Evolutionary conservation across 1,284 basidiomycete genomes (phyloP), one percentile per base, ranked within the genome.

Genomic region (Apiotrichum gamsii): DNA sequence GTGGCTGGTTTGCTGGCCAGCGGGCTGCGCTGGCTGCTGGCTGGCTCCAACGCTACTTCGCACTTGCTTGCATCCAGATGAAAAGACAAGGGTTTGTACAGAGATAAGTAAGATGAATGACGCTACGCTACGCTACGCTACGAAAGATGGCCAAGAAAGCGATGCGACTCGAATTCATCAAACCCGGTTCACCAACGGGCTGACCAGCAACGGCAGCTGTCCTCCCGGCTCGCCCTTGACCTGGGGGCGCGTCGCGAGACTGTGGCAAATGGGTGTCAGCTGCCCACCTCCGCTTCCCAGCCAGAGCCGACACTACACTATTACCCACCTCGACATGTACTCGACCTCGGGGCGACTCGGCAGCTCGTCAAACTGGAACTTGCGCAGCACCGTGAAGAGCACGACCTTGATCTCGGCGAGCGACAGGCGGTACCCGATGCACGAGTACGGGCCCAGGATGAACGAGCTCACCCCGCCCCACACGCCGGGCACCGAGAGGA

Each of bases 381-480:
- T 69, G 8, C 78, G 73, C 3, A 81, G 54, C 4, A 81, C 71
- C 0, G 74, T 73, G 56, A 79, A 81, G 4, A 81, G 51, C 5
- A 81, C 61, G 0, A 75, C 77, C 58, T 82, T 82, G 67, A 75
- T 78, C 58, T 85, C 81, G 31, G 75, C 73, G 37, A 85, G 57
- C 4, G 82, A 80, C 58, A 85, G 84, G 57, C 77, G 77, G 61
- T 78, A 83, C 8, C 82, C 81, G 55, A 84, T 82, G 62, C 82
- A 83, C 18, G 79, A 77, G 46, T 82, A 71, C 56, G 78, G 77
- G 29, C 80, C 81, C 49, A 72, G 20, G 38, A 82, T 70, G 67
- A 84, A 85, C n/a, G 82, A 82, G 52, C 82, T 32, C 5, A 49
- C 23, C n/a, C 18, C 23, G 36, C 78, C 75, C 64, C 77, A 81